These are phyloP conservation scores for Begonia loranthoides DNA, from an alignment of 306 rosid species.

Conservation along the genomic window DNA sequence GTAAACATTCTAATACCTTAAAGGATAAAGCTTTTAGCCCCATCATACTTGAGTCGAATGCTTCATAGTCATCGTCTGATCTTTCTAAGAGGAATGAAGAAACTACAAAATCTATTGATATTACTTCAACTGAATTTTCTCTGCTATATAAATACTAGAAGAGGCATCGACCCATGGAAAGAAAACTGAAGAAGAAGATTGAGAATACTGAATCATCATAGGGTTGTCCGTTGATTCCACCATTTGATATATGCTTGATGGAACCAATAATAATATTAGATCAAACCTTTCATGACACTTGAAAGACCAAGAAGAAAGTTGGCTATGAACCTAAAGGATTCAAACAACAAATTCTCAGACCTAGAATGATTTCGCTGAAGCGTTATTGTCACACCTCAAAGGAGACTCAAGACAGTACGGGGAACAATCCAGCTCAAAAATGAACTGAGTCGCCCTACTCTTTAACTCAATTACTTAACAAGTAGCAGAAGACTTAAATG, in stretches of 20 bases:
- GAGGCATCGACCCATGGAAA: background rate
- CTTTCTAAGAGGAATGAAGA: background rate
- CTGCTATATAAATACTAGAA: background rate
- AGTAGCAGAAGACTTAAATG: too few species aligned
- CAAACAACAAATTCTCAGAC: constrained; percentile 22
- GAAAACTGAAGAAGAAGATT: too few species aligned
- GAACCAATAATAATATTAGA: too few species aligned
- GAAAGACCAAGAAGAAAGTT: constrained; percentile 4
- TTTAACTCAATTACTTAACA: too few species aligned
- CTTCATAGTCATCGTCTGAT: background rate
- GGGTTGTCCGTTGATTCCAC: constrained; percentile 1
- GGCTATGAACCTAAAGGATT: background rate
- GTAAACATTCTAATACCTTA: constrained; percentile 8
- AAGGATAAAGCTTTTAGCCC: background rate
- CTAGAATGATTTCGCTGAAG: constrained; percentile 57
- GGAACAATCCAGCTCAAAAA: too few species aligned
- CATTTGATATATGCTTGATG: constrained; percentile 32
- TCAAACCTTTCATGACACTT: background rate
- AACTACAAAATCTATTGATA: too few species aligned
- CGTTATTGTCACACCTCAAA: too few species aligned
- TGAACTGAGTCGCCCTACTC: too few species aligned
- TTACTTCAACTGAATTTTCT: too few species aligned
- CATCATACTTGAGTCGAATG: background rate
- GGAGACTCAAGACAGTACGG: too few species aligned
- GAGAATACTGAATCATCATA: too few species aligned